Evolutionary conservation across 2,329 filamentous ascomycete genomes (phyloP).

Genomic region (Aspergillus candidus): DNA sequence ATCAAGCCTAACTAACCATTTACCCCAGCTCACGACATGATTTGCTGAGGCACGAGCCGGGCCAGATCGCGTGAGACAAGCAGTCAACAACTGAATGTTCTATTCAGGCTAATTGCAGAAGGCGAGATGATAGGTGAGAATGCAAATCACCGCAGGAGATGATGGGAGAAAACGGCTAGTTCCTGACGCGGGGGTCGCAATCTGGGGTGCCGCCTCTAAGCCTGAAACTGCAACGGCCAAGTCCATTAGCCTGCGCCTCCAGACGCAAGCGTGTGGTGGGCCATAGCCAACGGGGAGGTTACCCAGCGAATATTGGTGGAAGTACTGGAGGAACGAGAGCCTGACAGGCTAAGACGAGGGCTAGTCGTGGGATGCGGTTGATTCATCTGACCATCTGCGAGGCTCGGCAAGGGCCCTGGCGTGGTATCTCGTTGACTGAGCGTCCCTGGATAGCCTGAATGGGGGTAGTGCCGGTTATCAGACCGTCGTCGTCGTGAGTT

Average conservation of each 20-base stretch:
- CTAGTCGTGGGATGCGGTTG: background rate
- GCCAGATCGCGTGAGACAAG: background rate
- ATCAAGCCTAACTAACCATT: background rate
- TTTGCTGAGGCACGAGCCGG: constrained; percentile 1
- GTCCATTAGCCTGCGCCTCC: constrained; percentile 7
- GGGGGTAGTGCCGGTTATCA: no score
- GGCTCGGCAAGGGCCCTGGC: no score
- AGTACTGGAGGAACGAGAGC: background rate
- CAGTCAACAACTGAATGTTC: background rate
- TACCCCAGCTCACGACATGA: background rate
- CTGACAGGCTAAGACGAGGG: constrained; percentile 1
- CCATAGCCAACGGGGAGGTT: constrained; percentile 3
- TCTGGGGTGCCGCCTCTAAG: constrained; percentile 6
- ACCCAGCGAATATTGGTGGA: background rate
- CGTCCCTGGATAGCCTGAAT: no score
- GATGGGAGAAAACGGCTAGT: background rate
- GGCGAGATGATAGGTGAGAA: background rate
- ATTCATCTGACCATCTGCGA: no score
- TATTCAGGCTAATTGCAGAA: constrained; percentile 9
- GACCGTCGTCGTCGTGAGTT: no score
- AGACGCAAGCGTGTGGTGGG: constrained; percentile 1
- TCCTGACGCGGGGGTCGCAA: constrained; percentile 1
- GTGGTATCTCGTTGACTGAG: no score
- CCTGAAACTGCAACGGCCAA: constrained; percentile 8
- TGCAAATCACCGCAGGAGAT: constrained; percentile 1